A percentile compares a stretch with the other conserved stretches of the same genome.
These are phyloP conservation scores for Nakazawaea laoshanensis DNA, from an alignment of 805 yeast genomes.

Conservation along the genomic window DNA sequence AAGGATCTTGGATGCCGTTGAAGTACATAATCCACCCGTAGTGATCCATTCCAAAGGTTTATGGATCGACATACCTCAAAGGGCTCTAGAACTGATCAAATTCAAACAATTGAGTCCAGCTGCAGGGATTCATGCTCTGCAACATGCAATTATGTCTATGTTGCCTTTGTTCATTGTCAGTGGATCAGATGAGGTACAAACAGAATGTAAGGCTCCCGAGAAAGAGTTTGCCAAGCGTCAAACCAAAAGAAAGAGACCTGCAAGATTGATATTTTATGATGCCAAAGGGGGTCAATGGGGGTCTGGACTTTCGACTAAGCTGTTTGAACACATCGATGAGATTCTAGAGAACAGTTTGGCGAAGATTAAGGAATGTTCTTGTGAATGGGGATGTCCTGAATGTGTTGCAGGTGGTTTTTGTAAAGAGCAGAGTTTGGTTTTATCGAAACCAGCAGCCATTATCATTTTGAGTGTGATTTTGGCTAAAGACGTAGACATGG, in stretches of 20 bases:
- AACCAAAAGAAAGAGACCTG: conserved; percentile 71
- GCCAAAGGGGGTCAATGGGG: conserved; percentile 75
- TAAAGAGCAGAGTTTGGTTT: conserved; percentile 70
- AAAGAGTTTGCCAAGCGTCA: conserved; percentile 83
- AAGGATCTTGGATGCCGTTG: conserved; percentile 87
- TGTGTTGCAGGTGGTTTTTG: conserved; percentile 85
- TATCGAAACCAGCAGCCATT: conserved; percentile 81
- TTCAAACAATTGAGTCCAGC: conserved; percentile 60
- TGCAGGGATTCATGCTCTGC: conserved; percentile 95
- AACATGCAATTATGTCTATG: conserved; percentile 79
- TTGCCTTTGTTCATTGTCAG: conserved; percentile 67
- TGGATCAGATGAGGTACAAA: conserved; percentile 69
- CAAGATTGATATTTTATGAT: conserved; percentile 78
- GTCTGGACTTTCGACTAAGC: conserved; percentile 70
- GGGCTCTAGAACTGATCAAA: conserved; percentile 51
- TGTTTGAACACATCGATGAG: conserved; percentile 69
- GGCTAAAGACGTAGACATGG: conserved; percentile 42
- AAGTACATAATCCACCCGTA: conserved; percentile 84
- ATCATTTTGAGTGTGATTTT: conserved; percentile 56
- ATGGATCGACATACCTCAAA: conserved; percentile 80
- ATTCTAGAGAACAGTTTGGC: conserved; percentile 52
- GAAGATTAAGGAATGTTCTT: conserved; percentile 58
- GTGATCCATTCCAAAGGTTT: conserved; percentile 65
- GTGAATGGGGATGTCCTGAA: conserved; percentile 64
- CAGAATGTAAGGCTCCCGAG: conserved; percentile 97